Conservation (phyloP, 345 rosid species). For the Corchorus olitorius region DNA sequence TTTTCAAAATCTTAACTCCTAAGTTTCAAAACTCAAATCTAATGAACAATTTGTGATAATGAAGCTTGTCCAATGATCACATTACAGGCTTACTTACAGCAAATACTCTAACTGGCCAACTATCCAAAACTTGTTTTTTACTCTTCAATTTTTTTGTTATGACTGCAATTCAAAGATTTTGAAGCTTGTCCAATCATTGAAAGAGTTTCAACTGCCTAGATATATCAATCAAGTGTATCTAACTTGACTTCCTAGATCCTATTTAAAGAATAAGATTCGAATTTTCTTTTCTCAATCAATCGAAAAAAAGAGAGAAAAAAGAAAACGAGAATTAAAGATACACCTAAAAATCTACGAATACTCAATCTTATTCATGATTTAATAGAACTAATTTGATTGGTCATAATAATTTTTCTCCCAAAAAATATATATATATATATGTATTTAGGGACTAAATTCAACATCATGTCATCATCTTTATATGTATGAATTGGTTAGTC, state of each 20-base stretch:
- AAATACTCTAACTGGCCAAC: not conserved
- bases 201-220: too few species aligned
- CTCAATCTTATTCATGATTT: not conserved
- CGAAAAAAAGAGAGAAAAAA: not conserved
- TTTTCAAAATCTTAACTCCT: not conserved
- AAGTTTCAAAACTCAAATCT: not conserved
- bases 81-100: not conserved
- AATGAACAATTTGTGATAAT: not conserved
- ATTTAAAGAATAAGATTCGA: not conserved
- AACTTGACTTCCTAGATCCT: too few species aligned
- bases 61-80: not conserved
- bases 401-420: not conserved
- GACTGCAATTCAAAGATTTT: too few species aligned
- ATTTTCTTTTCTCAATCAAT: not conserved
- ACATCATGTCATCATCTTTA: not conserved
- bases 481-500: not conserved
- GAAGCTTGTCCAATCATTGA: too few species aligned
- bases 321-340: not conserved
- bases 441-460: not conserved
- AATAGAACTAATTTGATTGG: not conserved
- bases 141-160: too few species aligned
- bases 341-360: not conserved
- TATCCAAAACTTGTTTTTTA: not conserved
- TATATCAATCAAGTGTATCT: too few species aligned
- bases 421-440: too few species aligned